Evolutionary conservation across 345 rosid species (phyloP).

Genomic region (Euphorbia peplus): DNA sequence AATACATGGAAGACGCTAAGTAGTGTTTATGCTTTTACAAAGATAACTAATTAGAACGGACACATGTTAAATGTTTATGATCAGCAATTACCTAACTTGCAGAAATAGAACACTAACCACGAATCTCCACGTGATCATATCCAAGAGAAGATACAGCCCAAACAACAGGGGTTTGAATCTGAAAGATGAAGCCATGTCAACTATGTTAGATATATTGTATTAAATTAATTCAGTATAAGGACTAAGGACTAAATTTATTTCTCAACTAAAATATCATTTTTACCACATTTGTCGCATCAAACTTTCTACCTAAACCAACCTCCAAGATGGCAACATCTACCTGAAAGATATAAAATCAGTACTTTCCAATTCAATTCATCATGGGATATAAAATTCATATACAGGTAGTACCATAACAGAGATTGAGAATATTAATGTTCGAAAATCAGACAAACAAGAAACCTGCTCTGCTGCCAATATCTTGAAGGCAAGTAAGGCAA

Average conservation of each 20-base stretch:
- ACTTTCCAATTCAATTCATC: constrained; percentile 1
- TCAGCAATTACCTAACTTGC: constrained; percentile 14
- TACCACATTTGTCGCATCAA: constrained; percentile 95
- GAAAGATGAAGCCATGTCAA: constrained; percentile 20
- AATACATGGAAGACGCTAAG: neutral
- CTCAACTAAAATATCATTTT: constrained; percentile 12
- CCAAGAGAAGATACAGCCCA: constrained; percentile 94
- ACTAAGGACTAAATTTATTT: constrained; percentile 4
- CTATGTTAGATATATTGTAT: constrained; percentile 8
- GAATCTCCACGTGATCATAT: constrained; percentile 98
- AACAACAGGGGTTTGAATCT: constrained; percentile 78
- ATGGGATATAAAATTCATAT: neutral
- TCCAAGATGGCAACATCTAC: constrained; percentile 93
- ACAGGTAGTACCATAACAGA: neutral
- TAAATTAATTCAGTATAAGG: neutral
- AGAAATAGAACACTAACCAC: constrained; percentile 65
- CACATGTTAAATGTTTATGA: constrained; percentile 4
- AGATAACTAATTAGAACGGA: neutral
- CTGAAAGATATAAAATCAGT: constrained; percentile 30
- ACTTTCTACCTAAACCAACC: constrained; percentile 91
- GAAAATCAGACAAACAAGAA: constrained; percentile 24
- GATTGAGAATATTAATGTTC: neutral
- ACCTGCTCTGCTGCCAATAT: constrained; percentile 86
- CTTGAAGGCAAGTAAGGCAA: constrained; percentile 88
- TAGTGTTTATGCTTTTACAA: neutral